Evolutionary conservation across 1,284 basidiomycete genomes (phyloP).

Genomic region (Laetiporus sulphureus): DNA sequence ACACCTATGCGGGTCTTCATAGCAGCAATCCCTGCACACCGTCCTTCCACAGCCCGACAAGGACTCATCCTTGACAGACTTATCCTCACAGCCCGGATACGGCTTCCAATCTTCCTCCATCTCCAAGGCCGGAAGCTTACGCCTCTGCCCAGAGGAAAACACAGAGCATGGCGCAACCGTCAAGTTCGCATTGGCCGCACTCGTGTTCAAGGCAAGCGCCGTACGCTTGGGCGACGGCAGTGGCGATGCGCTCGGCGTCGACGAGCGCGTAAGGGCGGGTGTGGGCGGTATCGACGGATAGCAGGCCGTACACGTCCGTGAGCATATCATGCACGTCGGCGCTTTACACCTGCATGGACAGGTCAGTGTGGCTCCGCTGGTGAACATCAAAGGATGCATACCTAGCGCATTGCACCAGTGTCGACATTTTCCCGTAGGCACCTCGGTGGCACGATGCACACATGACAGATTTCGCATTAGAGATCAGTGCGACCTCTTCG

Average conservation of each 20-base stretch:
- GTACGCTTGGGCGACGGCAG: constrained; percentile 9
- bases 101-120: constrained; percentile 10
- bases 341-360: constrained; percentile 25
- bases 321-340: constrained; percentile 26
- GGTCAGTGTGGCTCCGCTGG: too few species aligned
- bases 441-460: constrained; percentile 17
- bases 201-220: constrained; percentile 12
- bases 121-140: constrained; percentile 11
- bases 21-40: constrained; percentile 27
- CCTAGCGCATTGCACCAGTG: constrained; percentile 16
- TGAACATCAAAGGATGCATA: too few species aligned
- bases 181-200: constrained; percentile 3
- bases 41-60: constrained; percentile 25
- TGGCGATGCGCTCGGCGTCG: constrained; percentile 12
- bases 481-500: neutral
- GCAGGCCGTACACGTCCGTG: constrained; percentile 24
- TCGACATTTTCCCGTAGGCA: constrained; percentile 7
- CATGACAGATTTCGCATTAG: constrained; percentile 1
- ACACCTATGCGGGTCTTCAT: constrained; percentile 26
- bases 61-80: constrained; percentile 7
- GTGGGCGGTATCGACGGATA: constrained; percentile 21
- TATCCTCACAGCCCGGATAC: constrained; percentile 3
- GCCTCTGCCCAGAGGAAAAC: constrained; percentile 8
- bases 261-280: constrained; percentile 18
- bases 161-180: neutral